Conservation (phyloP, 164 flowering plant genomes). For the Echeveria elegans region DNA sequence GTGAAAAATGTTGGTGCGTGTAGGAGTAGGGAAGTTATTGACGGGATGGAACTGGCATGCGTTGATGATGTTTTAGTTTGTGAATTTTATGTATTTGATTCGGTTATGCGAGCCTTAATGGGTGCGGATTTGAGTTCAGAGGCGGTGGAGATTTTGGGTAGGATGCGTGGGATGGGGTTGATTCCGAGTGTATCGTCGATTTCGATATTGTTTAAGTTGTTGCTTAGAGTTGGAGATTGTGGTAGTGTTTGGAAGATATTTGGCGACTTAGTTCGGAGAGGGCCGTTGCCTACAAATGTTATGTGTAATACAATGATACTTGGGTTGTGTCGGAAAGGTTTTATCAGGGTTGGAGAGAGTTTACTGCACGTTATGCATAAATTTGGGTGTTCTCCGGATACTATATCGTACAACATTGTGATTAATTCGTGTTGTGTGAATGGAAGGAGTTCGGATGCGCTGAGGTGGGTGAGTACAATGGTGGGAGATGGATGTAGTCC, state of each 20-base stretch:
- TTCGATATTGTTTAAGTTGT: slow-evolving; percentile 33
- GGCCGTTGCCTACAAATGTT: slow-evolving; percentile 48
- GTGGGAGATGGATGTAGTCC: slow-evolving; percentile 48
- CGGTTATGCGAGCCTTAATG: slow-evolving; percentile 62
- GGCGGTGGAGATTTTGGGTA: slow-evolving; percentile 41
- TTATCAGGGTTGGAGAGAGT: slow-evolving; percentile 45
- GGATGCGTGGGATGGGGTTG: slow-evolving; percentile 47
- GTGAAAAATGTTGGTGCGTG: slow-evolving; percentile 31
- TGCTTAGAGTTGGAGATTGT: slow-evolving; percentile 58
- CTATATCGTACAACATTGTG: slow-evolving; percentile 53
- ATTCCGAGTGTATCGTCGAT: slow-evolving; percentile 53
- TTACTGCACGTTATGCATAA: slow-evolving; percentile 57
- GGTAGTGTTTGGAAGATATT: slow-evolving; percentile 69
- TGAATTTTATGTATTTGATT: slow-evolving; percentile 54
- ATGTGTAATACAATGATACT: slow-evolving; percentile 49
- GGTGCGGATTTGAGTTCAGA: slow-evolving; percentile 30
- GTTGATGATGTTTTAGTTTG: slow-evolving; percentile 30
- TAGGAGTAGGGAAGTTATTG: slow-evolving; percentile 37
- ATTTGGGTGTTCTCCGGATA: slow-evolving; percentile 50
- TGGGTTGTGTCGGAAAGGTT: slow-evolving; percentile 68
- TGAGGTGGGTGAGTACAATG: slow-evolving; percentile 44
- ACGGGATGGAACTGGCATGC: slow-evolving; percentile 35
- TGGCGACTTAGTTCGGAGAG: slow-evolving; percentile 51
- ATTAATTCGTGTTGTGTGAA: slow-evolving; percentile 54
- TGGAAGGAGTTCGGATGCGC: slow-evolving; percentile 44